Evolutionary conservation across 129 eudicot species (phyloP), one percentile per base, ranked within the genome.

Genomic region (Escallonia herrerae): DNA sequence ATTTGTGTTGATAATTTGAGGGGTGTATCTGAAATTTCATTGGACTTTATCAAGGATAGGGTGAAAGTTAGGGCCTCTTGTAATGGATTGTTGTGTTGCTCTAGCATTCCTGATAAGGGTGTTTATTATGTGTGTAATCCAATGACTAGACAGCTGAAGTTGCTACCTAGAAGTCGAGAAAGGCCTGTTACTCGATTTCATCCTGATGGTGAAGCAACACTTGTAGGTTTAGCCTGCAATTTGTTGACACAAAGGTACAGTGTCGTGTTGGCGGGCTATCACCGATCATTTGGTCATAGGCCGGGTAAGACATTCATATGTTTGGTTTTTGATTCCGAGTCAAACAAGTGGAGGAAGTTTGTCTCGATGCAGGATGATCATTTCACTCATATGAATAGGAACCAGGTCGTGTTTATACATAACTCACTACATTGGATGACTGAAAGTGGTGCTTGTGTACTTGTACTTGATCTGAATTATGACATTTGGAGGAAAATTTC

Each of bases 41-140:
- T 91, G 72, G 91, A 78, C 79, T 93, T 93, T 51, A 60, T 93
- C 9, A 74, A 65, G 48, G 98, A 88, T 62, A 83, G 96, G 38
- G 77, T 93, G 51, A 83, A 74, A 67, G 79, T 93, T 70, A 83
- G 96, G 80, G 95, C 98, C 46, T 88, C 95, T 37, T 93, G 95
- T 74, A 85, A 93, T 70, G 96, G 98, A 0, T 60, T 91, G 14
- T 68, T 91, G 58, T 91, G 98, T 48, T 91, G 96, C 50, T 83
- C 98, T 4, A 91, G 98, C 77, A 81, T 91, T 39, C 86, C 91
- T 60, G 85, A 88, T 70, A 91, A 85, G 72, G 96, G 95, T 63
- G 86, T 88, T 66, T 86, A 88, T 72, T 93, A 93, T 69, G 91
- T 88, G 1, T 88, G 96, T 44, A 93, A 93, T 76, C 98, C 98